Base-by-base conservation (phyloP, 352 stramenopile species). In the Pythium rishiriense region DNA sequence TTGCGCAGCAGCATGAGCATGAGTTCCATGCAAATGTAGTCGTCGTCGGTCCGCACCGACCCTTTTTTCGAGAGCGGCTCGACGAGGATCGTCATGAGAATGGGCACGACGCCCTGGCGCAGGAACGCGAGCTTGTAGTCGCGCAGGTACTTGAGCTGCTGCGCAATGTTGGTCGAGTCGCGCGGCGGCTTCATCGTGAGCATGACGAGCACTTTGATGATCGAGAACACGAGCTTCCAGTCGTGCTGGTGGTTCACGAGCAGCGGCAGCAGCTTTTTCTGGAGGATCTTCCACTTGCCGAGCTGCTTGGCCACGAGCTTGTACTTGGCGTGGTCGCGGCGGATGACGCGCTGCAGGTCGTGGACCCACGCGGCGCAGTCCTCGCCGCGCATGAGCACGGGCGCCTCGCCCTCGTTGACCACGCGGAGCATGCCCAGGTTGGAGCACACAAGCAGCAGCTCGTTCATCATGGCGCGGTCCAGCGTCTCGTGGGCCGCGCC, bases 121-220 rank as follows among this genome's bases (percentile, higher is more conserved):
- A 95, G 68, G 73, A 96, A 94, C 54, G 89, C 88, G 66, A 89
- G 71, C 61, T 96, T 96, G 76, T 96, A 96, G 29, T 79, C 78
- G 26, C 85, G 68, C 11, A 96, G 62, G 59, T 91, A 93, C 70
- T 83, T 83, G 35, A 94, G 66, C 56, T 96, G 86, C 56, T 92
- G 74, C 9, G 83, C 79, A 29, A 94, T 78, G 57, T 94, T 88
- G 43, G 76, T 88, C 33, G 86, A 94, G 46, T 95, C 85, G 24
- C 76, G 77, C 4, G 83, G 57, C 1, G 87, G 88, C 46, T 91
- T 90, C 85, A 93, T 96, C 2, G 88, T 96, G 37, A 96, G 75
- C 88, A 96, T 95, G 25, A 95, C 87, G 39, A 96, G 80, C 58
- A 96, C 86, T 62, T 96, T 96, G 19, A 95, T 70, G 60, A 96